These are phyloP conservation scores for Escovopsis sp. DNA, from an alignment of 2,329 filamentous ascomycete genomes.

Conservation along the genomic window DNA sequence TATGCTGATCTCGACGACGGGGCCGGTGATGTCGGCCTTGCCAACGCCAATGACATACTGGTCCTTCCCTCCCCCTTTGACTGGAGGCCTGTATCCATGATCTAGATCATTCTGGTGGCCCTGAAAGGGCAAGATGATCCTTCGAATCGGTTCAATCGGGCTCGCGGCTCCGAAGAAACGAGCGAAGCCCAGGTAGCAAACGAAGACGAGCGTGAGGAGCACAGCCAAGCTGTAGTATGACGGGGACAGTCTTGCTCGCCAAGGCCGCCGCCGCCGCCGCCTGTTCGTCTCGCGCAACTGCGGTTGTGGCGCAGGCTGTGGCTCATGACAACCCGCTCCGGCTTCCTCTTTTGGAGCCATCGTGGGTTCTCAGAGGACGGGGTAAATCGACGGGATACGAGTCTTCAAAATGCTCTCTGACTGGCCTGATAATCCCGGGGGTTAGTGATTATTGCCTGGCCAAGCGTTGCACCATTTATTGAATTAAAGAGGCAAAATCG, in stretches of 20 bases:
- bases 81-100: not conserved
- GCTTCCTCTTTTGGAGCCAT: not conserved
- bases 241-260: not conserved
- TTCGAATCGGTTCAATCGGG: not conserved
- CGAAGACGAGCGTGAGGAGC: conserved; percentile 6
- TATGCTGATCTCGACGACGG: conserved; percentile 77
- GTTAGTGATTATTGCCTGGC: not conserved
- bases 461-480: too few species aligned
- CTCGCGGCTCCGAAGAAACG: not conserved
- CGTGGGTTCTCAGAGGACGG: not conserved
- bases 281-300: not conserved
- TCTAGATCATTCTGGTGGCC: not conserved
- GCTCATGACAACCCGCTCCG: not conserved
- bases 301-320: not conserved
- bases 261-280: not conserved
- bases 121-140: not conserved
- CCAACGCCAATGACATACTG: conserved; percentile 37
- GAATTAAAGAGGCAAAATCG: too few species aligned
- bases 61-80: conserved; percentile 2
- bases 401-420: not conserved
- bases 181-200: conserved; percentile 6
- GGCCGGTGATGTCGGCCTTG: conserved; percentile 45
- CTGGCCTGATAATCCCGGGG: not conserved
- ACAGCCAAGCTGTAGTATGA: conserved; percentile 4
- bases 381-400: not conserved